Percentiles rank a stretch among this genome's conserved stretches.
Evolutionary conservation across 2,329 filamentous ascomycete species (phyloP).

Genomic region (Diaporthe batatas): DNA sequence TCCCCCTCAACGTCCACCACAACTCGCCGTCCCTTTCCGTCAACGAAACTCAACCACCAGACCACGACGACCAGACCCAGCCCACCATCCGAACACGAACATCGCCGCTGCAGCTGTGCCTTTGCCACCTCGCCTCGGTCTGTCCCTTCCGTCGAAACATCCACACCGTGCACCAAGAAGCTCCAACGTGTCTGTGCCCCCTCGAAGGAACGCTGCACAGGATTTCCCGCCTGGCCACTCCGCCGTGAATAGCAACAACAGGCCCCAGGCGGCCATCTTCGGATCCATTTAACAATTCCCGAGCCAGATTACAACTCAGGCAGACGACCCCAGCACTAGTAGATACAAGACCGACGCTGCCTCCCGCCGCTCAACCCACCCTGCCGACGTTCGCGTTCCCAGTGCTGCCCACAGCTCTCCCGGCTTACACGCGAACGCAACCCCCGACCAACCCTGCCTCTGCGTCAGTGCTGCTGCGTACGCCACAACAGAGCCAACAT

Average conservation of each 20-base stretch:
- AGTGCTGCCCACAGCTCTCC: conserved; percentile 37
- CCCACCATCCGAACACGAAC: background rate
- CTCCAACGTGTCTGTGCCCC: background rate
- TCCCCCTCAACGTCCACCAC: conserved; percentile 1
- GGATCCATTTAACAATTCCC: background rate
- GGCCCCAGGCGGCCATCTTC: conserved; percentile 31
- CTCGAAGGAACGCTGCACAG: conserved; percentile 37
- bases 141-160: conserved; percentile 4
- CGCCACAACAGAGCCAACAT: conserved; percentile 4
- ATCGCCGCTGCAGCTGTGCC: conserved; percentile 6
- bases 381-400: conserved; percentile 18
- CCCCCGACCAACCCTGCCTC: background rate
- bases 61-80: background rate
- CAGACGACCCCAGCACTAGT: background rate
- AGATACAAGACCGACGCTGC: background rate
- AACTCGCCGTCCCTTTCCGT: background rate
- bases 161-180: background rate
- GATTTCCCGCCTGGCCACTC: conserved; percentile 36
- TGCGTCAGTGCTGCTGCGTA: conserved; percentile 29
- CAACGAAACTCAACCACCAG: conserved; percentile 11
- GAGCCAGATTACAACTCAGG: background rate
- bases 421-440: conserved; percentile 26
- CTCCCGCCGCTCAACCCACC: no score
- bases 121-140: conserved; percentile 1
- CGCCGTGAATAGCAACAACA: conserved; percentile 40